Base-by-base conservation (phyloP, 768 basidiomycete genomes). In the Tricholoma bakamatsutake region DNA sequence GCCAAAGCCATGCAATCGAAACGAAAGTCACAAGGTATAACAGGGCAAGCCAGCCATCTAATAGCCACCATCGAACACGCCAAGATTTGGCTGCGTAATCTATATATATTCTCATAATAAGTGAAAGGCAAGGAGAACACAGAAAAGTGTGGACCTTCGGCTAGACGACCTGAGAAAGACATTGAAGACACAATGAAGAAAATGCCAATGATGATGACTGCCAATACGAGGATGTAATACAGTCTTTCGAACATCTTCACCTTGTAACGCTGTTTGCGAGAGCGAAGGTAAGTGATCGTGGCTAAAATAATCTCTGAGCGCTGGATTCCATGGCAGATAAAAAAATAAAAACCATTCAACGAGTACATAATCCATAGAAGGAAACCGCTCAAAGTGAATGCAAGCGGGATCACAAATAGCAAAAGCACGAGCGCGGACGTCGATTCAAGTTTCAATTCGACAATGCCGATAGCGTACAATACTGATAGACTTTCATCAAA, bases 171-270 rank as follows among this genome's bases (percentile, higher is more conserved):
- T 2, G 93, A 93, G 72, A 99, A 93, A 1, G 90, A 85, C 71
- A 98, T 74, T 0, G 91, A 87, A 2, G 94, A 97, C 8, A 98
- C 85, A 30, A 97, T 85, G 66, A 98, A 98, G 77, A 98, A 98
- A 21, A 85, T 80, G 6, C 81, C 80, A 54, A 99, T 87, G 52
- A 93, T 81, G 55, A 91, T 66, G 7, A 95, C 91, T 0, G 93
- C 83, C 45, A 81, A 77, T 59, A 97, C 71, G 24, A 99, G 83
- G 63, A 98, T 90, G 51, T 87, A 82, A 67, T 97, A 85, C 15
- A 99, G 73, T 54, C 80, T 80, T 63, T 83, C 81, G 77, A 98
- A 99, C 94, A 97, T 96, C 31, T 78, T 76, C 17, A 91, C 73
- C 65, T 93, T 94, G 74, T 87, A 90, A 53, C 80, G 81, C 68